Evolutionary conservation across 139 green algal species (phyloP).

Genomic region (Chloropicon primus): DNA sequence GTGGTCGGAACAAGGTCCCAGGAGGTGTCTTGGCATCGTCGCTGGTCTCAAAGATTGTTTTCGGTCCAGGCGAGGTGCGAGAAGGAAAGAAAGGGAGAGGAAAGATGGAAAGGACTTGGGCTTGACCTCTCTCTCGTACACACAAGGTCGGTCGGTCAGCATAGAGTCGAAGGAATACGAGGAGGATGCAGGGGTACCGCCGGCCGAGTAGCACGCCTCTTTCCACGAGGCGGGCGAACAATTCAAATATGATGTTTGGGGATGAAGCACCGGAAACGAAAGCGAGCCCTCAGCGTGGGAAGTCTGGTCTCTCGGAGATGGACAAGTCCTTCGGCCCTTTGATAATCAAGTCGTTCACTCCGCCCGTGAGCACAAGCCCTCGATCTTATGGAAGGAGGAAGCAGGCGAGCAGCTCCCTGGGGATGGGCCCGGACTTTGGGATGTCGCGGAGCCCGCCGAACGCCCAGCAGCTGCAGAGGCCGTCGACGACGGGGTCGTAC

Average conservation of each 20-base stretch:
- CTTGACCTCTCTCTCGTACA: too few relatives aligned
- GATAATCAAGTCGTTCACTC: not conserved
- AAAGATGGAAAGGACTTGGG: too few relatives aligned
- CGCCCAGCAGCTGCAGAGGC: not conserved
- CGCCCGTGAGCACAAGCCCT: not conserved
- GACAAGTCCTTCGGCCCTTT: not conserved
- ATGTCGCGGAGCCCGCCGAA: not conserved
- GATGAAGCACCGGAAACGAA: not conserved
- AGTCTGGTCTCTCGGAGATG: not conserved
- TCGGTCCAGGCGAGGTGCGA: too few relatives aligned
- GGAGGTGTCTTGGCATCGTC: too few relatives aligned
- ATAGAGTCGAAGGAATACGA: too few relatives aligned
- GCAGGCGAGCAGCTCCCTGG: not conserved
- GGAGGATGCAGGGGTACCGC: not conserved
- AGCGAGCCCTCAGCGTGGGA: not conserved
- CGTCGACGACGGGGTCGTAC: not conserved
- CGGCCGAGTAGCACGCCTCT: not conserved
- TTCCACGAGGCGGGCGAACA: not conserved
- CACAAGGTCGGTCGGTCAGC: too few relatives aligned
- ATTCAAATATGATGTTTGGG: not conserved
- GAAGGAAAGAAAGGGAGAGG: too few relatives aligned
- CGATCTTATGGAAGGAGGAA: not conserved
- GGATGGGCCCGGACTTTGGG: not conserved
- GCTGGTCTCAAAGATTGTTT: too few relatives aligned
- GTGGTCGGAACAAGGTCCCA: too few relatives aligned